Evolutionary conservation across 1,284 basidiomycete genomes (phyloP).

Genomic region (Apiotrichum akiyoshidainum): DNA sequence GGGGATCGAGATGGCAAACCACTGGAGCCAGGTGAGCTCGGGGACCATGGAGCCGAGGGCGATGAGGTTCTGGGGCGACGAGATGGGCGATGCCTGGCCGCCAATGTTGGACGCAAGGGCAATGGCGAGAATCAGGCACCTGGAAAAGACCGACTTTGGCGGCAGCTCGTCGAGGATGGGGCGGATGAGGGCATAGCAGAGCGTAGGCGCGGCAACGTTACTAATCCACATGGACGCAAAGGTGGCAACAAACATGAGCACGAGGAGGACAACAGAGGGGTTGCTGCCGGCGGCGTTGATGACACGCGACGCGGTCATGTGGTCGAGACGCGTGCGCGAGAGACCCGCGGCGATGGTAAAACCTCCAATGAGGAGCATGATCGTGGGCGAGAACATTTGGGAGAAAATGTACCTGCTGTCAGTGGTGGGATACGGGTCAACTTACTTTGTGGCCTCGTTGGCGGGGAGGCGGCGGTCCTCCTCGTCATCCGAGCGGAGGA

Average conservation of each 20-base stretch:
- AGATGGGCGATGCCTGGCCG: constrained; percentile 87
- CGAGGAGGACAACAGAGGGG: constrained; percentile 81
- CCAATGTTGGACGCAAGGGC: constrained; percentile 97
- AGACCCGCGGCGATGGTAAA: constrained; percentile 97
- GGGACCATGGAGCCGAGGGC: constrained; percentile 85
- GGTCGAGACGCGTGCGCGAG: constrained; percentile 96
- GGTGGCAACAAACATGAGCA: constrained; percentile 94
- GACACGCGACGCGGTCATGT: constrained; percentile 87
- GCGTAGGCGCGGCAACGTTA: constrained; percentile 94
- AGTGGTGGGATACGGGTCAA: no score
- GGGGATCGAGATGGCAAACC: constrained; percentile 92
- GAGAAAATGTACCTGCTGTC: constrained; percentile 68
- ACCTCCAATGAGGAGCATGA: constrained; percentile 95
- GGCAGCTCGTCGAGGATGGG: constrained; percentile 92
- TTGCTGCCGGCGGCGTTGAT: constrained; percentile 83
- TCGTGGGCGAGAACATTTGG: constrained; percentile 62
- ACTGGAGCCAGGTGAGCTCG: constrained; percentile 80
- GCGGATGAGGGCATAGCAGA: constrained; percentile 98
- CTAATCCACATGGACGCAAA: constrained; percentile 99
- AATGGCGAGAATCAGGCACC: constrained; percentile 90
- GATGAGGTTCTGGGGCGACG: constrained; percentile 96
- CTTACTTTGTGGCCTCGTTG: constrained; percentile 73
- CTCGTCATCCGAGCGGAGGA: constrained; percentile 67
- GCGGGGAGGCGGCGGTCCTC: constrained; percentile 61
- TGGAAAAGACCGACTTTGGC: constrained; percentile 78